Conservation (phyloP, 371 early-diverging fungal species). For the Mucor ambiguus region DNA sequence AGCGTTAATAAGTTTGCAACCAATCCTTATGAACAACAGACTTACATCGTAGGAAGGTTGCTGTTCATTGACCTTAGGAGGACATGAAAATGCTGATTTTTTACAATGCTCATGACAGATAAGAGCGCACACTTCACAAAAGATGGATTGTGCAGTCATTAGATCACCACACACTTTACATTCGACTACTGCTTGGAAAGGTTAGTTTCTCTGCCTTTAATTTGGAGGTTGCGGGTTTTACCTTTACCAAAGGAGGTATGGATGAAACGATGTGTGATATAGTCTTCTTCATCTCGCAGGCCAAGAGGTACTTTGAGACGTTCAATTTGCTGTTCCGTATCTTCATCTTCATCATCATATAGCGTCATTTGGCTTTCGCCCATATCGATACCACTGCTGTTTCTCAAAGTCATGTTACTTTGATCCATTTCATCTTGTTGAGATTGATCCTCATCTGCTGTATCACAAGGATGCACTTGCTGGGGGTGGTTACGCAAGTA, state of each 20-base stretch:
- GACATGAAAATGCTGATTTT: slow-evolving; percentile 46
- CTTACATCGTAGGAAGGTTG: slow-evolving; percentile 53
- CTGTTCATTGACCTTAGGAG: slow-evolving; percentile 49
- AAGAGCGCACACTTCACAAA: slow-evolving; percentile 50
- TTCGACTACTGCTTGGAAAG: slow-evolving; percentile 22
- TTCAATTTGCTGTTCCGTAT: slow-evolving; percentile 22
- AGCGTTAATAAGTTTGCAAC: not conserved
- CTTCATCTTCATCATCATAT: slow-evolving; percentile 15
- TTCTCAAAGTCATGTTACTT: slow-evolving; percentile 18
- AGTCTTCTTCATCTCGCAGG: slow-evolving; percentile 22
- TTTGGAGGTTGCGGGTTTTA: slow-evolving; percentile 5
- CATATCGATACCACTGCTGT: slow-evolving; percentile 1
- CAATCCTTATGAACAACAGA: not conserved
- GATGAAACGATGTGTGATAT: slow-evolving; percentile 43
- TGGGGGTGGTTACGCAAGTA: slow-evolving; percentile 39
- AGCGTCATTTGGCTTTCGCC: slow-evolving; percentile 22
- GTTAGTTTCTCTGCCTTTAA: not conserved
- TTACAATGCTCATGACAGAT: slow-evolving; percentile 49
- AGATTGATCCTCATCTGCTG: slow-evolving; percentile 1
- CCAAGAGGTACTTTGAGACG: slow-evolving; percentile 16
- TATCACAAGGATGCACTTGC: slow-evolving; percentile 61
- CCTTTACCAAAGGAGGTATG: slow-evolving; percentile 49
- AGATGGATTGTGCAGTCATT: slow-evolving; percentile 30
- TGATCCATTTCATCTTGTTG: slow-evolving; percentile 7
- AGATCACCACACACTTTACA: slow-evolving; percentile 49